Conservation (phyloP, 768 basidiomycete genomes). For the Boletus huronensis region DNA sequence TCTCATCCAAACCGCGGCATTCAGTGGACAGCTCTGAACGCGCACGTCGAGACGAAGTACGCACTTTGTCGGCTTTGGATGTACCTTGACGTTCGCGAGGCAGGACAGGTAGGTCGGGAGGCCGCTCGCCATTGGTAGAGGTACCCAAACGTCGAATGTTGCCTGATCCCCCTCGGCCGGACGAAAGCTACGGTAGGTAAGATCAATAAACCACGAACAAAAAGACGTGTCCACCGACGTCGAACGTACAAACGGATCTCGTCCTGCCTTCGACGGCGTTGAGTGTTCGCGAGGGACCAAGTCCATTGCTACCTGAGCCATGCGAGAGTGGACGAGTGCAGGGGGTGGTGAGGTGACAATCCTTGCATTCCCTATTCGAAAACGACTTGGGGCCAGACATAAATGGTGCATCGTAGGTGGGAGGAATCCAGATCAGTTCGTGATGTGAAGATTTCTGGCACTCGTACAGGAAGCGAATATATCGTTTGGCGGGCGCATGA, state of each 20-base stretch:
- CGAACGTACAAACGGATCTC: slow-evolving; percentile 12
- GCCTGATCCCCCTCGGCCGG: slow-evolving; percentile 24
- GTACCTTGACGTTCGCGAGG: neutral
- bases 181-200: slow-evolving; percentile 10
- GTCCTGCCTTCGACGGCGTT: neutral
- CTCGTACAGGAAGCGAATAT: neutral
- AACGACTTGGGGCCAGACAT: slow-evolving; percentile 7
- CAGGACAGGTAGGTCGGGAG: neutral
- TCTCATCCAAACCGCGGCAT: neutral
- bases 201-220: neutral
- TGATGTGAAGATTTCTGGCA: neutral
- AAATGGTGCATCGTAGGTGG: slow-evolving; percentile 12
- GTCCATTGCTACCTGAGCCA: slow-evolving; percentile 9
- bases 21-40: neutral
- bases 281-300: neutral
- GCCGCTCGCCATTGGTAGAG: neutral
- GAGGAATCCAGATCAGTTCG: slow-evolving; percentile 4
- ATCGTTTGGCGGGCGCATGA: slow-evolving; percentile 9
- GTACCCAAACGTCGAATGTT: slow-evolving; percentile 10
- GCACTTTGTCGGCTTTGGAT: neutral
- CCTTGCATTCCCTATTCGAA: neutral
- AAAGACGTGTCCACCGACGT: neutral
- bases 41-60: neutral
- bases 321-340: neutral
- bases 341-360: neutral